Base-by-base conservation (phyloP, 2,329 filamentous ascomycete genomes). In the Claviceps fusiformis region DNA sequence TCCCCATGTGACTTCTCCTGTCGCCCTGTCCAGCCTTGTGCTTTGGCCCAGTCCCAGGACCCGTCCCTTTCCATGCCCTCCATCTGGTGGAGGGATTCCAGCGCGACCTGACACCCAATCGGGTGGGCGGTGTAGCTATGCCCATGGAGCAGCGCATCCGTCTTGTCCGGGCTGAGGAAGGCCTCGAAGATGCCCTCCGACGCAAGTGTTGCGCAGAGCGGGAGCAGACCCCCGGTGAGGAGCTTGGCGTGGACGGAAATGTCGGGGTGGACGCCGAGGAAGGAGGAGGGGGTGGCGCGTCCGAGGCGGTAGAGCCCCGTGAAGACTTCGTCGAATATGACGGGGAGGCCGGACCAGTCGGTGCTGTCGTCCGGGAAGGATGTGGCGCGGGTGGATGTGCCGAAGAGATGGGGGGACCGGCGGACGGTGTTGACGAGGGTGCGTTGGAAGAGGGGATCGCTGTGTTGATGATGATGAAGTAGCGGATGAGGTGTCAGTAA, bases 51-150 rank as follows among this genome's bases (percentile, higher is more conserved):
- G 57, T 76, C 67, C 86, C 85, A 89, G 0, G 70, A 69, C 0
- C 78, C 79, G 0, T 65, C 62, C 0, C 62, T 61, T 3, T 87
- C 81, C 73, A 89, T 78, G 1, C 69, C 63, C 48, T 73, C 66
- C 75, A 92, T 80, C 44, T 75, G 74, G 9, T 69, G 65, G 9
- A 95, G 66, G 1, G 82, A 83, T 52, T 81, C 79, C n/a, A 85
- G 74, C 0, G 86, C 89, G 0, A 95, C 87, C 48, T 85, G 80
- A 62, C 88, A 95, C 0, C 89, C 89, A 1, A 93, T 79, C 0
- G 89, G 78, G 67, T 95, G 88, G 0, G 89, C 89, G 0, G 89
- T 95, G 69, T 95, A 95, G 66, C 87, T 92, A 65, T 95, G 89
- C 0, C 89, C 89, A 61, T 95, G 89, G 3, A 95, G 72, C 5